A percentile compares a stretch with the other conserved stretches of the same genome.
Conservation (phyloP, 257 asterid species). For the Scutellaria minor region DNA sequence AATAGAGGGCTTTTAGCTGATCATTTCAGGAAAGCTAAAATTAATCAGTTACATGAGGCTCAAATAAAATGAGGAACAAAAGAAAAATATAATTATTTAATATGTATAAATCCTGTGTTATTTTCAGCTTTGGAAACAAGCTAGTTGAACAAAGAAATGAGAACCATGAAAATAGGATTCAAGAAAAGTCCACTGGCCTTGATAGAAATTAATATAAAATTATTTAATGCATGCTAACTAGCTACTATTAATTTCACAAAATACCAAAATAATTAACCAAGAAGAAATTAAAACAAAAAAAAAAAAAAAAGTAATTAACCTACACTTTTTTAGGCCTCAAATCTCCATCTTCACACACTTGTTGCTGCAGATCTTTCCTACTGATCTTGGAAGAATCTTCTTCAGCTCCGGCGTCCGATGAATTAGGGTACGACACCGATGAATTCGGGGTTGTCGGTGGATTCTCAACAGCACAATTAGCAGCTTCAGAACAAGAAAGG, state of each 20-base stretch:
- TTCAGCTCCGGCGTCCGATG: constrained; percentile 58
- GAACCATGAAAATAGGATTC: constrained; percentile 13
- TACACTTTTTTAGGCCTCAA: constrained; percentile 59
- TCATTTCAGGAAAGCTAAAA: not conserved
- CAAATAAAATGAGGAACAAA: constrained; percentile 14
- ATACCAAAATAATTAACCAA: constrained; percentile 1
- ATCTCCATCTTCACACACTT: constrained; percentile 50
- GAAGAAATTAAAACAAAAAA: not conserved
- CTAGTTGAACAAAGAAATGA: constrained; percentile 18
- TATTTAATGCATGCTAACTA: not conserved
- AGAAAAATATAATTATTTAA: not conserved
- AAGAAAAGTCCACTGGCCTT: constrained; percentile 35
- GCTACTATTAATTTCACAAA: not conserved
- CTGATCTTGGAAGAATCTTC: constrained; percentile 55
- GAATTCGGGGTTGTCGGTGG: constrained; percentile 42
- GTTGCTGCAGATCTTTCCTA: constrained; percentile 35
- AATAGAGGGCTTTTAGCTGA: not conserved
- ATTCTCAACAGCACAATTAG: constrained; percentile 35
- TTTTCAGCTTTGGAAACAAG: constrained; percentile 27
- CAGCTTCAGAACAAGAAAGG: constrained; percentile 36
- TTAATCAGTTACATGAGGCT: too few relatives aligned
- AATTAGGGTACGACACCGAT: constrained; percentile 42
- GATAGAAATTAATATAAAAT: constrained; percentile 1
- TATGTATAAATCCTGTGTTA: not conserved
- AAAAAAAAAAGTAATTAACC: constrained; percentile 35